A percentile compares a stretch with the other conserved stretches of the same genome.
Conservation (phyloP, 2,329 filamentous ascomycete genomes). For the Dactylellina drechsleri region DNA sequence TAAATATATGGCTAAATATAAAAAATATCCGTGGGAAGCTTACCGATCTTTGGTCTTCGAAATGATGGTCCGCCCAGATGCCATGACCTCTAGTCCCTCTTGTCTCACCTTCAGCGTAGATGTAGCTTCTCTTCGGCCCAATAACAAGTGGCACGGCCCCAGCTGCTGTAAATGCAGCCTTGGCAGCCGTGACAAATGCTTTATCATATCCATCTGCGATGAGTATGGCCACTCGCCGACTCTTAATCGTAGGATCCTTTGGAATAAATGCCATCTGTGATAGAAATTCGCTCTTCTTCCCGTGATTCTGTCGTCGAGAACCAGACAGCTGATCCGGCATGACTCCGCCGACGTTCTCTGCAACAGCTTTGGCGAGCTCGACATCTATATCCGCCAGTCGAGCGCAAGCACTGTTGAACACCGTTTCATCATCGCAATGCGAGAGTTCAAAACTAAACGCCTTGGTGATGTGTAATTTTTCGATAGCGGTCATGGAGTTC, state of each 20-base stretch:
- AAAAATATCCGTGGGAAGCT: neutral
- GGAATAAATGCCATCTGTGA: constrained; percentile 76
- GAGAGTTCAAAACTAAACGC: constrained; percentile 78
- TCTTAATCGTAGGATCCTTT: constrained; percentile 72
- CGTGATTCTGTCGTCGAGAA: constrained; percentile 69
- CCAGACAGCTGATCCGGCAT: constrained; percentile 65
- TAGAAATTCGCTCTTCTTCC: constrained; percentile 73
- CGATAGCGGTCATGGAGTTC: constrained; percentile 76
- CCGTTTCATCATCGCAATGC: constrained; percentile 80
- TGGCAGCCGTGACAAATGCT: constrained; percentile 72
- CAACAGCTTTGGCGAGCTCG: constrained; percentile 74
- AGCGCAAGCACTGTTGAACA: constrained; percentile 76
- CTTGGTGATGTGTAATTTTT: constrained; percentile 71
- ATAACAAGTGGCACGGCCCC: constrained; percentile 78
- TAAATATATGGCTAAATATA: too few relatives aligned
- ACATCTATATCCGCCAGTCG: constrained; percentile 77
- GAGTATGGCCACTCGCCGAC: constrained; percentile 77
- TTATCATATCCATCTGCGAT: constrained; percentile 81
- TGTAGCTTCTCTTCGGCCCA: constrained; percentile 72
- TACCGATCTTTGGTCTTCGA: constrained; percentile 77
- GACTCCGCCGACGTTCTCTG: constrained; percentile 74
- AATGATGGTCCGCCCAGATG: constrained; percentile 77
- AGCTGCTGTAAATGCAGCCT: constrained; percentile 71
- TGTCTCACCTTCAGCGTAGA: constrained; percentile 71
- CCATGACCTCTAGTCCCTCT: constrained; percentile 65